Base-by-base conservation (phyloP, 108 stramenopile species). In the Chaetoceros muelleri region DNA sequence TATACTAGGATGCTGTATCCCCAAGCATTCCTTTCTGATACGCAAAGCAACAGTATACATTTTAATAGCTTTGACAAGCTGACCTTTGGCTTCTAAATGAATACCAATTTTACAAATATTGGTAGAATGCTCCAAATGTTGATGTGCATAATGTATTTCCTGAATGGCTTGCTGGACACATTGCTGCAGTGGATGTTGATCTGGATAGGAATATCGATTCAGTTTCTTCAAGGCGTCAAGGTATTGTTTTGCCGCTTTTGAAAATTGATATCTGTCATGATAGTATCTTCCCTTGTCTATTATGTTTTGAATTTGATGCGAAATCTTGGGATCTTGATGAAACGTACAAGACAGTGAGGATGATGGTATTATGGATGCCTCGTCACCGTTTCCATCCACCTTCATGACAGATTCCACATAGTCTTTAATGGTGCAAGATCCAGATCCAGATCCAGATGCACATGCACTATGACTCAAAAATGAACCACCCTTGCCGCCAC, bases 31-130 rank as follows among this genome's bases (percentile, higher is more conserved):
- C 8, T 82, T 29, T 24, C 86, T 70, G 61, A 92, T 92, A 0
- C 90, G 84, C 61, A 87, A 88, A 1, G 90, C 86, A 44, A 92
- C 78, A 21, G 86, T 88, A 53, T 88, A 92, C 80, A 87, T 77
- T 57, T 85, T 82, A 0, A 91, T 53, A 24, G 90, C 90, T 46
- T 67, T 69, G 17, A 87, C 67, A 17, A 76, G 55, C 49, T 79
- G 66, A 25, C 82, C 84, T 10, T 53, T 31, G 24, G 74, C 76
- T 63, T 87, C 84, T 53, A 81, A 71, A 45, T 78, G 71, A 67
- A 85, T 81, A 22, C 90, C 85, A 76, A 90, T 90, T 53, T 77
- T 72, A 18, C 85, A 84, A 68, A 90, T 90, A 52, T 81, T 81
- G 17, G 84, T 76, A 24, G 79, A 81, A 58, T 84, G 34, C 34